Conservation (phyloP, 257 asterid genomes). For the Osmanthus fragrans region DNA sequence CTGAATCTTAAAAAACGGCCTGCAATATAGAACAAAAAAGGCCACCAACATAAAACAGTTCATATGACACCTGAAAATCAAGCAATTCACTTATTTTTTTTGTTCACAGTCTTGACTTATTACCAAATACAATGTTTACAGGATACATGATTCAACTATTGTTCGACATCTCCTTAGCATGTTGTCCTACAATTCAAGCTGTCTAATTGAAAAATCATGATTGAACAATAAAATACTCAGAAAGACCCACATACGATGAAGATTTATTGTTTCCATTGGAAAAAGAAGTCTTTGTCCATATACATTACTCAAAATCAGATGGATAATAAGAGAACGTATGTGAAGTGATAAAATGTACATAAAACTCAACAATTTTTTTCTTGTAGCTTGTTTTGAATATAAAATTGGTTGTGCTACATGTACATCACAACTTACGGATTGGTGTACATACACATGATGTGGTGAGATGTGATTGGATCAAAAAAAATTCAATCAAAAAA, state of each 20-base stretch:
- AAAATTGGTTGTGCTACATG: no score
- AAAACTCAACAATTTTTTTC: not conserved
- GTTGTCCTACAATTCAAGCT: not conserved
- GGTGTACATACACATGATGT: no score
- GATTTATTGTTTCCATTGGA: not conserved
- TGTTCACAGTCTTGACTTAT: not conserved
- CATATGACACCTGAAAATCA: not conserved
- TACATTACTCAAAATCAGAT: not conserved
- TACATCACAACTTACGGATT: no score
- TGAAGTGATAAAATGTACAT: not conserved
- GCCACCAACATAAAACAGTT: not conserved
- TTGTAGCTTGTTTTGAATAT: not conserved
- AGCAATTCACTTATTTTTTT: not conserved
- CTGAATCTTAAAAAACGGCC: constrained; percentile 25
- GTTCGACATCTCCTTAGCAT: not conserved
- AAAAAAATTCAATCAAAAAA: no score
- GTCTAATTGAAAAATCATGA: not conserved
- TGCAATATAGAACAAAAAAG: constrained; percentile 20
- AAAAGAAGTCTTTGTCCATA: not conserved
- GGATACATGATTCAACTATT: not conserved
- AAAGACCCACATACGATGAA: no score
- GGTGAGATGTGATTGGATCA: no score
- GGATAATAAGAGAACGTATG: not conserved
- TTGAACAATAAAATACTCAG: no score
- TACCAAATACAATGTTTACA: not conserved